Evolutionary conservation across 345 rosid genomes (phyloP).

Genomic region (Lepidium aucheri): DNA sequence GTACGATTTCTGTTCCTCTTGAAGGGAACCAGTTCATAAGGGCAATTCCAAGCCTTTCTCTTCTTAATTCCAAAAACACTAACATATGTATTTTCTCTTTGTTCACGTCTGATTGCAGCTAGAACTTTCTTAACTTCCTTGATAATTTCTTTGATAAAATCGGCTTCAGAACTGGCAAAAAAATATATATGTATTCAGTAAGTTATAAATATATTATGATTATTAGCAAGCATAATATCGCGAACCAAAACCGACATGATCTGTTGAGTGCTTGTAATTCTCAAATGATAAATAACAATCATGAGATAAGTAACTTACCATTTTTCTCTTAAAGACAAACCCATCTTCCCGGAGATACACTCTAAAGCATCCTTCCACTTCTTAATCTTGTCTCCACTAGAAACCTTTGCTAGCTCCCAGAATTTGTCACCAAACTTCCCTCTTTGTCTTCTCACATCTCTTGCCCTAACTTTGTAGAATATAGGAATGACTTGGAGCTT

Average conservation of each 20-base stretch:
- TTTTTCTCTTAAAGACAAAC: not conserved
- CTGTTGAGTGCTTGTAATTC: too few species aligned
- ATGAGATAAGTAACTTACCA: not conserved
- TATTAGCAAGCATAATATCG: too few species aligned
- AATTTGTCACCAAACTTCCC: not conserved
- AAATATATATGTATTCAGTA: not conserved
- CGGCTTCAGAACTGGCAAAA: not conserved
- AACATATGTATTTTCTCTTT: not conserved
- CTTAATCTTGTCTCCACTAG: not conserved
- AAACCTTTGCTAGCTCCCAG: not conserved
- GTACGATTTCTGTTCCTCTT: not conserved
- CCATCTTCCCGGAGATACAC: not conserved
- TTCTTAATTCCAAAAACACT: not conserved
- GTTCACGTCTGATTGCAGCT: not conserved
- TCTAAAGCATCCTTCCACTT: not conserved
- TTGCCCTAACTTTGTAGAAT: constrained; percentile 1
- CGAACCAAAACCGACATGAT: too few species aligned
- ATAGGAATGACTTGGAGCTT: not conserved
- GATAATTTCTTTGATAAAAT: not conserved
- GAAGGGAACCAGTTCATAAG: not conserved
- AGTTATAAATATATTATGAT: too few species aligned
- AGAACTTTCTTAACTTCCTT: not conserved
- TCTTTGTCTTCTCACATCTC: not conserved
- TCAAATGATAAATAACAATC: too few species aligned
- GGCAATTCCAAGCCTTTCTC: not conserved